Percentiles rank a stretch among this genome's conserved stretches.
Evolutionary conservation across 2,329 filamentous ascomycete species (phyloP).

Genomic region (Colletotrichum truncatum): DNA sequence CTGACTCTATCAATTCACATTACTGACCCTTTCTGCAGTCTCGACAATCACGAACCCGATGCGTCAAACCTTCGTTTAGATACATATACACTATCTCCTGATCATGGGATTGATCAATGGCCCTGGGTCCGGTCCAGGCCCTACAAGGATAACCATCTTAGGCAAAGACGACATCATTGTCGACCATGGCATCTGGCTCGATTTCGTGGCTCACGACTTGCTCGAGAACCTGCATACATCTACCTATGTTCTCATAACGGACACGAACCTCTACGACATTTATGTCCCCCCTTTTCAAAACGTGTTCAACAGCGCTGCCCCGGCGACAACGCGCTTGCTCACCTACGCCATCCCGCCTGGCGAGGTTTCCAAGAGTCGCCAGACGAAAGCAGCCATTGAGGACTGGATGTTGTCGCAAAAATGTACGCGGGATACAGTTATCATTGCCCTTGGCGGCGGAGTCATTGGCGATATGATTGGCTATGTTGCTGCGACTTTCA

Average conservation of each 20-base stretch:
- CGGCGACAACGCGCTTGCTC: constrained; percentile 73
- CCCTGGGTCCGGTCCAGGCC: constrained; percentile 39
- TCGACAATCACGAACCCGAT: not conserved
- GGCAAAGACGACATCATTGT: constrained; percentile 91
- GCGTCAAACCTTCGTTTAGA: not conserved
- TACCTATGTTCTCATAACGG: constrained; percentile 96
- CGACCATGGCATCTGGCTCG: constrained; percentile 89
- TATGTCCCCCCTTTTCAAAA: constrained; percentile 82
- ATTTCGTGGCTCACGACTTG: constrained; percentile 83
- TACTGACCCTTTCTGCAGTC: not conserved
- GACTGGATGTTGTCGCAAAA: constrained; percentile 94
- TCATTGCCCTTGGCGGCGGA: constrained; percentile 93
- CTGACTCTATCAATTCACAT: not conserved
- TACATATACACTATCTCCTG: not conserved
- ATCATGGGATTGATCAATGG: constrained; percentile 30
- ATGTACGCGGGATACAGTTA: constrained; percentile 94
- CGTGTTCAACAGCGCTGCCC: constrained; percentile 42
- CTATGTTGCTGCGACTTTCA: constrained; percentile 97
- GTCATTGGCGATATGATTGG: constrained; percentile 99
- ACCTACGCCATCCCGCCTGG: constrained; percentile 89
- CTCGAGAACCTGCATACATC: constrained; percentile 81
- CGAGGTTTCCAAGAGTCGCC: constrained; percentile 91
- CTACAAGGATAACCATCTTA: constrained; percentile 79
- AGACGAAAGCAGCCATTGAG: constrained; percentile 94
- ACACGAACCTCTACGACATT: constrained; percentile 85